Conservation (phyloP, 2,329 filamentous ascomycete genomes). For the Xylariales sp. region DNA sequence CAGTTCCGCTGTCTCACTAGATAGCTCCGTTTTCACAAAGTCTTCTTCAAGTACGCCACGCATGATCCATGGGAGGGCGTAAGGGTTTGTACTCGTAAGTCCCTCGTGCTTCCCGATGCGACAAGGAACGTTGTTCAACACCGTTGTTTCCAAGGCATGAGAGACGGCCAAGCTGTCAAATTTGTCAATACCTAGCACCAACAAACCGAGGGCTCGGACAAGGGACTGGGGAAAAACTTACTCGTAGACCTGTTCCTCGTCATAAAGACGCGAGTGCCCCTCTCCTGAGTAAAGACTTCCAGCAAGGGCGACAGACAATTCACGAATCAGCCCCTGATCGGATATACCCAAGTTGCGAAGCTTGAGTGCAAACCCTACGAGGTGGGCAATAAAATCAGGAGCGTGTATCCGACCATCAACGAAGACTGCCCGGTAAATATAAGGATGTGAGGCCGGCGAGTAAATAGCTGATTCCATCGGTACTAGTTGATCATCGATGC, state of each 20-base stretch:
- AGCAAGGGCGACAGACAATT: constrained; percentile 81
- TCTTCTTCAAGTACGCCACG: constrained; percentile 88
- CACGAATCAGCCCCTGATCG: constrained; percentile 88
- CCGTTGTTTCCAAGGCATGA: constrained; percentile 69
- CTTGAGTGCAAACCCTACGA: constrained; percentile 90
- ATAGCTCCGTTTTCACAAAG: constrained; percentile 76
- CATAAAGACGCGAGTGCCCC: constrained; percentile 89
- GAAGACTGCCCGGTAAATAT: constrained; percentile 93
- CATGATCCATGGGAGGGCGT: constrained; percentile 93
- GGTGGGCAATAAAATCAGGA: constrained; percentile 87
- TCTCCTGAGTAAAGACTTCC: constrained; percentile 89
- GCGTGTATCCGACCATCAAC: constrained; percentile 90
- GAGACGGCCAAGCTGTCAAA: constrained; percentile 56
- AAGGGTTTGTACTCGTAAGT: constrained; percentile 67
- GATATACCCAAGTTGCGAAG: constrained; percentile 88
- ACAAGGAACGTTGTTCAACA: constrained; percentile 42
- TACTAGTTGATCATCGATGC: constrained; percentile 94
- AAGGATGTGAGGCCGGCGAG: constrained; percentile 79
- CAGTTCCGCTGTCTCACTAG: constrained; percentile 70
- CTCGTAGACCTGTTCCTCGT: constrained; percentile 81
- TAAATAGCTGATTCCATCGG: constrained; percentile 92
- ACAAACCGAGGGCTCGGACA: too few species aligned
- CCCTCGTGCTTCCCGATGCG: constrained; percentile 47
- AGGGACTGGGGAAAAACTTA: constrained; percentile 42
- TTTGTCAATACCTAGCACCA: too few species aligned